Evolutionary conservation across 495 filamentous ascomycete species (phyloP).

Genomic region (Saxispiralis lemnorum): DNA sequence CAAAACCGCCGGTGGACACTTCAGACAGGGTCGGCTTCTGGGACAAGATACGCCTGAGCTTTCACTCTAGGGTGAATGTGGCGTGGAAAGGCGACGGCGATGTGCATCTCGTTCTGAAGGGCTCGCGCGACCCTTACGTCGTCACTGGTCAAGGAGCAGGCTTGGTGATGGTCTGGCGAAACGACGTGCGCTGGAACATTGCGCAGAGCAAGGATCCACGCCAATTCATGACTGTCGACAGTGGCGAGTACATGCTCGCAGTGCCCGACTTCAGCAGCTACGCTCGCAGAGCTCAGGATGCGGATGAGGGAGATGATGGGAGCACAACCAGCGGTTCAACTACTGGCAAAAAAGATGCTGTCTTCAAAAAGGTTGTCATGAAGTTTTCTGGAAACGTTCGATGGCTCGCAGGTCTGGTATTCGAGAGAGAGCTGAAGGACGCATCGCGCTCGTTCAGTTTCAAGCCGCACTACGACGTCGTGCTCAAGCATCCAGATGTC

Average conservation of each 20-base stretch:
- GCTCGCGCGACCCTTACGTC: slow-evolving; percentile 78
- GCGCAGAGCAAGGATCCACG: slow-evolving; percentile 66
- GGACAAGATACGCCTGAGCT: slow-evolving; percentile 92
- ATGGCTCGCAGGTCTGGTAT: slow-evolving; percentile 78
- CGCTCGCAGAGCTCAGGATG: slow-evolving; percentile 36
- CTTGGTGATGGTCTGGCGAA: slow-evolving; percentile 95
- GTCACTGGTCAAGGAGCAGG: slow-evolving; percentile 85
- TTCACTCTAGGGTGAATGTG: slow-evolving; percentile 80
- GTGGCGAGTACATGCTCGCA: slow-evolving; percentile 82
- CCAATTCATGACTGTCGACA: slow-evolving; percentile 88
- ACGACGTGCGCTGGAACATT: slow-evolving; percentile 73
- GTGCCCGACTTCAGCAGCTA: slow-evolving; percentile 85
- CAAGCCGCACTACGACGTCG: slow-evolving; percentile 79
- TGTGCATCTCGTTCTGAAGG: slow-evolving; percentile 84
- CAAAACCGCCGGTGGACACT: slow-evolving; percentile 81
- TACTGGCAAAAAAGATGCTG: slow-evolving; percentile 50
- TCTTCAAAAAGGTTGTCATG: slow-evolving; percentile 96
- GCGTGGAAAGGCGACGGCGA: slow-evolving; percentile 90
- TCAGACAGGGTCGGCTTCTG: slow-evolving; percentile 93
- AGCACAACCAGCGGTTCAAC: slow-evolving; percentile 39
- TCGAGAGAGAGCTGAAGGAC: slow-evolving; percentile 56
- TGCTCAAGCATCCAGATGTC: slow-evolving; percentile 60
- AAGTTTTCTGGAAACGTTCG: slow-evolving; percentile 89
- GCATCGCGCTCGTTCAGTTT: slow-evolving; percentile 67
- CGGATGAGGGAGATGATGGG: slow-evolving; percentile 27